These are phyloP conservation scores for Ophioceras dolichostomum DNA, from an alignment of 2,329 filamentous ascomycete genomes.

Conservation along the genomic window DNA sequence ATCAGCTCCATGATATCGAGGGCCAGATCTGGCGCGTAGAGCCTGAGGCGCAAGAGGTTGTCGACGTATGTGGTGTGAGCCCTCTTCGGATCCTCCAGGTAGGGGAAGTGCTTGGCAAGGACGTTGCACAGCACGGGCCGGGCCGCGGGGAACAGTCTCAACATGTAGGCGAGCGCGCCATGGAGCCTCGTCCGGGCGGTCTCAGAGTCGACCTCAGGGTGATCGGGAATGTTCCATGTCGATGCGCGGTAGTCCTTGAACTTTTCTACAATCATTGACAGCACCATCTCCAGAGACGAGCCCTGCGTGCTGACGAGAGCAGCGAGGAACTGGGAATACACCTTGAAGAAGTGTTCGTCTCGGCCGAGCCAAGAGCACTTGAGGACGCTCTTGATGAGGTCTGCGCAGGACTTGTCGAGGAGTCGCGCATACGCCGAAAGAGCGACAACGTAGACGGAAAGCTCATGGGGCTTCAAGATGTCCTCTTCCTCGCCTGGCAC, in stretches of 20 bases:
- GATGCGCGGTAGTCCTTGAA: slow-evolving; percentile 45
- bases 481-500: slow-evolving; percentile 30
- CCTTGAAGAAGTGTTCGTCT: slow-evolving; percentile 51
- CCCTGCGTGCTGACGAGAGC: slow-evolving; percentile 74
- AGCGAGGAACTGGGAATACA: slow-evolving; percentile 56
- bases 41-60: slow-evolving; percentile 66
- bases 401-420: slow-evolving; percentile 45
- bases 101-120: slow-evolving; percentile 60
- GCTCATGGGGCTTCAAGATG: slow-evolving; percentile 35
- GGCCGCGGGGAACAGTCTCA: slow-evolving; percentile 72
- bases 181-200: slow-evolving; percentile 66
- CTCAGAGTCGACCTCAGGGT: slow-evolving; percentile 48
- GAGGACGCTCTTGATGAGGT: slow-evolving; percentile 46
- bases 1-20: slow-evolving; percentile 74
- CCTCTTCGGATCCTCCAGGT: slow-evolving; percentile 61
- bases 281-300: slow-evolving; percentile 46
- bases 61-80: slow-evolving; percentile 80
- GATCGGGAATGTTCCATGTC: slow-evolving; percentile 33
- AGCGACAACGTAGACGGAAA: slow-evolving; percentile 50
- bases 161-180: slow-evolving; percentile 59
- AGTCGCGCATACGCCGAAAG: slow-evolving; percentile 49
- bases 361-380: slow-evolving; percentile 52
- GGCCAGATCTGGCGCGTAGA: slow-evolving; percentile 66
- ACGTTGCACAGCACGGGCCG: slow-evolving; percentile 57
- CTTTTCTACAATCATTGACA: slow-evolving; percentile 70